Percentiles rank a stretch among this genome's conserved stretches.
phyloP scores from a whole-genome alignment of 495 filamentous ascomycete genomes.

The Bathelium albidoporum region DNA sequence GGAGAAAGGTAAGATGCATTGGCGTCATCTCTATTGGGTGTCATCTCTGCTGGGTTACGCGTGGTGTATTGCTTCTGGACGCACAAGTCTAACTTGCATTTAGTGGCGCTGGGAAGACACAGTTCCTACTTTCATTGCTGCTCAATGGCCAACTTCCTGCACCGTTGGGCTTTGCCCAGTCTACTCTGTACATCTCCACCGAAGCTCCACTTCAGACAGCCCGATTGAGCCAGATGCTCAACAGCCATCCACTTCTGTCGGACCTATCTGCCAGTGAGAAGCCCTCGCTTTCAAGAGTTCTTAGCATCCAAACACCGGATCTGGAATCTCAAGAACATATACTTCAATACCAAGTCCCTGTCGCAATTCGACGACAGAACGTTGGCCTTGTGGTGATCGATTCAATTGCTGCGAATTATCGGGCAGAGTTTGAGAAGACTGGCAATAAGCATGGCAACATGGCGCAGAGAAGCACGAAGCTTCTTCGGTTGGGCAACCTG shows the following conservation, averaged over 20 bases:
- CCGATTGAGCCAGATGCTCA: conserved; percentile 67
- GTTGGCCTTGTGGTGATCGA: conserved; percentile 79
- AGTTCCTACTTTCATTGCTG: conserved; percentile 76
- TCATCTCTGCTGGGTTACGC: not conserved
- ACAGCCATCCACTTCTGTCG: conserved; percentile 50
- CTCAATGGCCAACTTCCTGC: conserved; percentile 70
- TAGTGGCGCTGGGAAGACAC: conserved; percentile 90
- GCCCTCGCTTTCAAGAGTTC: conserved; percentile 58
- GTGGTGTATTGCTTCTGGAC: conserved; percentile 1
- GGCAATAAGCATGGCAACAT: conserved; percentile 31
- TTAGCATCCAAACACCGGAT: conserved; percentile 77
- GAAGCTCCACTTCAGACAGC: conserved; percentile 73
- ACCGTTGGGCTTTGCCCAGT: conserved; percentile 55
- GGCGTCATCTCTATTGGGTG: not conserved
- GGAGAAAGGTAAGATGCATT: conserved; percentile 86
- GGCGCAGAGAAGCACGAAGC: conserved; percentile 52
- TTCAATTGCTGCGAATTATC: conserved; percentile 87
- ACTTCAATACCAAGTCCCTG: conserved; percentile 77
- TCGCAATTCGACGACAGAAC: conserved; percentile 62
- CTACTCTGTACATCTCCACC: conserved; percentile 88
- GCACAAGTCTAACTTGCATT: conserved; percentile 19
- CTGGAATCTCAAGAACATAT: conserved; percentile 95
- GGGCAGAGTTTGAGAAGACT: conserved; percentile 66
- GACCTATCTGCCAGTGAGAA: conserved; percentile 35
- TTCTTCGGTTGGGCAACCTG: conserved; percentile 64